A percentile compares a stretch with the other conserved stretches of the same genome.
Evolutionary conservation across 1,139 yeast genomes (phyloP).

Genomic region (Yamadazyma diospyri): DNA sequence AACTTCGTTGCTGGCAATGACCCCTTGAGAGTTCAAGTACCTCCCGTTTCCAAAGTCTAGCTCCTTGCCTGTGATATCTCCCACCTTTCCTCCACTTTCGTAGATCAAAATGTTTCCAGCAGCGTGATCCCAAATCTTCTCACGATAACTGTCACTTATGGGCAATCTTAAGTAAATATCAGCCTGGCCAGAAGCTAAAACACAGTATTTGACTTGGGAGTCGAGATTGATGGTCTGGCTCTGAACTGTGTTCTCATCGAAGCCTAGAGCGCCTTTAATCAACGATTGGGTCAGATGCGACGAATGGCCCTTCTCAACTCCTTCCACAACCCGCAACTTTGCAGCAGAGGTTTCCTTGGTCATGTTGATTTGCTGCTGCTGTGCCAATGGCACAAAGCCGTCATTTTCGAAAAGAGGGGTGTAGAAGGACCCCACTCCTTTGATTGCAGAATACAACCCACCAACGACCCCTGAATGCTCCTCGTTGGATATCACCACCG

Average conservation of each 20-base stretch:
- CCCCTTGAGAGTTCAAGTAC: constrained; percentile 78
- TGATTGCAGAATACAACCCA: constrained; percentile 73
- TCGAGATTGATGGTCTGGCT: constrained; percentile 68
- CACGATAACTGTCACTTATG: constrained; percentile 68
- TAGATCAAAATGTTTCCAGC: constrained; percentile 84
- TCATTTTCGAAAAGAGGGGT: constrained; percentile 35
- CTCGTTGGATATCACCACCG: constrained; percentile 39
- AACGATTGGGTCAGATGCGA: constrained; percentile 83
- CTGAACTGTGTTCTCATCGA: constrained; percentile 38
- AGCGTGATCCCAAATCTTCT: constrained; percentile 98
- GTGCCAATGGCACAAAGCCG: constrained; percentile 34
- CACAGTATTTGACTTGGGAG: constrained; percentile 94
- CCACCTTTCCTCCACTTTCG: constrained; percentile 90
- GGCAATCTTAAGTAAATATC: constrained; percentile 91
- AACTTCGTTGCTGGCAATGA: constrained; percentile 75
- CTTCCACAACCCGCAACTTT: constrained; percentile 76
- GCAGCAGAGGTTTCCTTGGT: constrained; percentile 38
- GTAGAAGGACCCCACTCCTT: constrained; percentile 70
- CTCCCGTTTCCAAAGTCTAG: constrained; percentile 89
- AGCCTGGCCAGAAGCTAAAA: constrained; percentile 86
- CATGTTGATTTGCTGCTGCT: constrained; percentile 40
- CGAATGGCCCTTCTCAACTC: constrained; percentile 96
- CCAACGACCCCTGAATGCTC: constrained; percentile 46
- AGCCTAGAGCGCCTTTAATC: constrained; percentile 62
- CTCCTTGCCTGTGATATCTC: constrained; percentile 72